Conservation (phyloP, 164 flowering plant genomes). For the Echeveria elegans region DNA sequence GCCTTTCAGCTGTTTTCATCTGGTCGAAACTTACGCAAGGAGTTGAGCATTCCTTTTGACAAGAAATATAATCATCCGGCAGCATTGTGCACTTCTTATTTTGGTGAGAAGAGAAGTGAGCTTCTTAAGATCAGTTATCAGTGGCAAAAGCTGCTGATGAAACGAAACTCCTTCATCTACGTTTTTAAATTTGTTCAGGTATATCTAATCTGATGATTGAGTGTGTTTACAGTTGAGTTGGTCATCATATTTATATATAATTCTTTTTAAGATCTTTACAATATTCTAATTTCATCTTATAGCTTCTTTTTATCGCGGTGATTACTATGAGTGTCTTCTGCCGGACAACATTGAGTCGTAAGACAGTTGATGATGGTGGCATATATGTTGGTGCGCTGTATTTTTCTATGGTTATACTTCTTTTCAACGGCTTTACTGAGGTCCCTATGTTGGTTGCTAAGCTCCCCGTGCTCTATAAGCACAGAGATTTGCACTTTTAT, state of each 20-base stretch:
- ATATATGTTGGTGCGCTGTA: constrained; percentile 81
- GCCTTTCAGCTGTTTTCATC: constrained; percentile 55
- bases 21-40: constrained; percentile 52
- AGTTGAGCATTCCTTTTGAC: constrained; percentile 65
- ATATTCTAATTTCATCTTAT: constrained; percentile 12
- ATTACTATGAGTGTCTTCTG: constrained; percentile 91
- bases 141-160: constrained; percentile 88
- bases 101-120: constrained; percentile 60
- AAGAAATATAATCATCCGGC: constrained; percentile 79
- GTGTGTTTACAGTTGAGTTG: not conserved
- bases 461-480: constrained; percentile 93
- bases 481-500: constrained; percentile 87
- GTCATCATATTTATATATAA: not conserved
- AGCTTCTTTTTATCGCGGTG: constrained; percentile 84
- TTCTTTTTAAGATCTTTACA: not conserved
- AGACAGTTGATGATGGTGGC: constrained; percentile 73
- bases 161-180: constrained; percentile 83
- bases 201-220: constrained; percentile 8
- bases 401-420: constrained; percentile 73
- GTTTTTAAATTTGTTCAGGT: constrained; percentile 92
- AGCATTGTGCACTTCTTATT: constrained; percentile 63
- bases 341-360: constrained; percentile 71
- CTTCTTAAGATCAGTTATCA: constrained; percentile 69
- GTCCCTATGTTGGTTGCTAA: constrained; percentile 87
- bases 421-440: constrained; percentile 95